Conservation (phyloP, 2,329 filamentous ascomycete genomes). For the Parascedosporium putredinis region DNA sequence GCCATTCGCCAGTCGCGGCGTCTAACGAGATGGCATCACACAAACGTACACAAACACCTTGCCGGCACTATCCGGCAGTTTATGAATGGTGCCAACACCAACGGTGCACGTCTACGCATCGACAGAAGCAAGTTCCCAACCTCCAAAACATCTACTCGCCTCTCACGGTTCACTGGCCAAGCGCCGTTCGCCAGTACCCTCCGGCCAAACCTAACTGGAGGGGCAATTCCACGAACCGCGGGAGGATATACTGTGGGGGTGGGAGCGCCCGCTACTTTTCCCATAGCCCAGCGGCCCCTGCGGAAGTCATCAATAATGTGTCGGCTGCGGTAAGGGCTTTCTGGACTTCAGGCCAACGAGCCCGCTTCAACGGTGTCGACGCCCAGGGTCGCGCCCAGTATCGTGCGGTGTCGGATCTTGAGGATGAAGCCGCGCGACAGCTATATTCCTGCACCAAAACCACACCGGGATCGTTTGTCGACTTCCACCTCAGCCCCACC, state of each 20-base stretch:
- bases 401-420: conserved; percentile 62
- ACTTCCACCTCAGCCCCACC: conserved; percentile 81
- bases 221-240: conserved; percentile 71
- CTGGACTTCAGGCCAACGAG: conserved; percentile 80
- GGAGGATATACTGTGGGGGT: conserved; percentile 71
- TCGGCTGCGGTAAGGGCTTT: conserved; percentile 87
- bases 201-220: conserved; percentile 84
- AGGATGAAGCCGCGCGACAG: conserved; percentile 61
- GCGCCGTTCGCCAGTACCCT: conserved; percentile 83
- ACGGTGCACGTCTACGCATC: conserved; percentile 26
- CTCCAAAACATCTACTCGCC: conserved; percentile 37
- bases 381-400: conserved; percentile 68
- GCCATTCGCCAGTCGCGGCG: conserved; percentile 40
- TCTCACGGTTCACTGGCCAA: conserved; percentile 56
- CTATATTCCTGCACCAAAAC: conserved; percentile 47
- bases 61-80: conserved; percentile 39
- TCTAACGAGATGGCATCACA: conserved; percentile 36
- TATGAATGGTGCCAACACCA: conserved; percentile 29
- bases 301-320: conserved; percentile 91
- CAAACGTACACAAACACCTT: conserved; percentile 29
- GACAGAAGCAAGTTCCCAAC: conserved; percentile 33
- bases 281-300: conserved; percentile 72
- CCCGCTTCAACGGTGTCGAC: conserved; percentile 72
- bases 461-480: conserved; percentile 69
- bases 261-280: conserved; percentile 69